Evolutionary conservation across 1,284 basidiomycete species (phyloP).

Genomic region (Trametes polyzona): DNA sequence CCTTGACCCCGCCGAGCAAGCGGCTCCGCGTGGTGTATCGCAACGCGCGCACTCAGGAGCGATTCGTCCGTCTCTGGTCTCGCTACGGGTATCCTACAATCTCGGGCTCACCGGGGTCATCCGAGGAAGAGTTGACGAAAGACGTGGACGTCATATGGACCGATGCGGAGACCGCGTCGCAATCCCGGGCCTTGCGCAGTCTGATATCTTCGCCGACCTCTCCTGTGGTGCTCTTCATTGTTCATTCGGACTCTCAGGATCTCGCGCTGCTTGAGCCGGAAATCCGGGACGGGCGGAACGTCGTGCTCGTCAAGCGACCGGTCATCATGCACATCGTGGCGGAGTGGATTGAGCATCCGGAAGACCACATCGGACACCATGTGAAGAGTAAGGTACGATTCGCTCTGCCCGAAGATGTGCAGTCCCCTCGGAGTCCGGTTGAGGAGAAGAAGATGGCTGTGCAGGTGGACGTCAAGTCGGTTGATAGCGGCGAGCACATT

Average conservation of each 20-base stretch:
- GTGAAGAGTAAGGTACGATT: conserved; percentile 30
- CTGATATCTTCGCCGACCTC: conserved; percentile 17
- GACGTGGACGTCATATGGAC: conserved; percentile 34
- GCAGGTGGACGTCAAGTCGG: neutral
- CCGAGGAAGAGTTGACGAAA: conserved; percentile 23
- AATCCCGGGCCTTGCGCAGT: conserved; percentile 22
- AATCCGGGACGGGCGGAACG: conserved; percentile 26
- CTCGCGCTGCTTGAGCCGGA: conserved; percentile 29
- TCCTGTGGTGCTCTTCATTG: conserved; percentile 26
- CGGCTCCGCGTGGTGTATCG: conserved; percentile 31
- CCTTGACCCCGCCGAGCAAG: conserved; percentile 12
- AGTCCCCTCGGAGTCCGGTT: conserved; percentile 2
- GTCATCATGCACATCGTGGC: conserved; percentile 32
- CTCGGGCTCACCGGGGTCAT: conserved; percentile 4
- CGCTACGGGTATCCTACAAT: conserved; percentile 25
- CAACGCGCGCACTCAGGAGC: conserved; percentile 27
- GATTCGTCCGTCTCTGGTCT: conserved; percentile 29
- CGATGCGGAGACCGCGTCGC: conserved; percentile 30
- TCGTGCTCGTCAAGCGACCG: conserved; percentile 35
- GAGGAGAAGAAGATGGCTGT: conserved; percentile 12
- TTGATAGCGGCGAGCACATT: neutral
- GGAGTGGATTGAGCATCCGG: conserved; percentile 29
- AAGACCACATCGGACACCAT: conserved; percentile 27
- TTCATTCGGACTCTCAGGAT: conserved; percentile 30
- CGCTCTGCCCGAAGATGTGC: conserved; percentile 27